Conservation (phyloP, 176 grass and related monocot genomes). For the Dactylis glomerata region DNA sequence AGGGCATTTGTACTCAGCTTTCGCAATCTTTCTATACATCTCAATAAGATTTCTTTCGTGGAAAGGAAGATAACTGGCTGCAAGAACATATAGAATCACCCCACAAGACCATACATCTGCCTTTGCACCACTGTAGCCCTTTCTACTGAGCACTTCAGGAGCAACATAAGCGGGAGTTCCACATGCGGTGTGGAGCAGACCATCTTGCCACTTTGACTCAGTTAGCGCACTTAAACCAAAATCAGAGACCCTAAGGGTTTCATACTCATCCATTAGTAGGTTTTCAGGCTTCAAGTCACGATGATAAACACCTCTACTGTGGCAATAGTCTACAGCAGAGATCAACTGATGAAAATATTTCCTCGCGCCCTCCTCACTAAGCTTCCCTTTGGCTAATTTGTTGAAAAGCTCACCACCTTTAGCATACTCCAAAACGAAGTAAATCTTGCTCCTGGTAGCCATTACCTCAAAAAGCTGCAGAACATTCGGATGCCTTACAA, state of each 20-base stretch:
- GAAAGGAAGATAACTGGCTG: slow-evolving; percentile 70
- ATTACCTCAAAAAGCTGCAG: slow-evolving; percentile 77
- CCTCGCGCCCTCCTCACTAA: slow-evolving; percentile 50
- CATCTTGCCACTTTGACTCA: slow-evolving; percentile 70
- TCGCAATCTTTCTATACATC: slow-evolving; percentile 80
- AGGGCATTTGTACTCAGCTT: slow-evolving; percentile 67
- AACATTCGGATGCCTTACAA: slow-evolving; percentile 71
- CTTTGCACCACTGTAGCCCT: slow-evolving; percentile 69
- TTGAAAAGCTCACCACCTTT: slow-evolving; percentile 85
- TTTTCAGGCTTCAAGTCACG: slow-evolving; percentile 86
- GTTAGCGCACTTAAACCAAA: slow-evolving; percentile 77
- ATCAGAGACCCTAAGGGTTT: slow-evolving; percentile 68
- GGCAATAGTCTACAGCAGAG: slow-evolving; percentile 65
- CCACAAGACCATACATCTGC: slow-evolving; percentile 91
- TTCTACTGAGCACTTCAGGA: slow-evolving; percentile 71
- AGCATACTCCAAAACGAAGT: slow-evolving; percentile 71
- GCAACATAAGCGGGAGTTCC: slow-evolving; percentile 86
- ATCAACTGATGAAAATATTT: slow-evolving; percentile 85
- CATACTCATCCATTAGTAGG: slow-evolving; percentile 64
- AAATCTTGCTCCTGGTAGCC: slow-evolving; percentile 86
- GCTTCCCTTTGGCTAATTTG: slow-evolving; percentile 60
- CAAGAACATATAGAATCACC: slow-evolving; percentile 82
- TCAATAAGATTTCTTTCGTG: slow-evolving; percentile 79
- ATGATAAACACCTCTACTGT: slow-evolving; percentile 82
- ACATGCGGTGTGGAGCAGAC: slow-evolving; percentile 69